A percentile compares a stretch with the other conserved stretches of the same genome.
phyloP scores from a whole-genome alignment of 2,329 filamentous ascomycete genomes.

The Talaromyces sp. region DNA sequence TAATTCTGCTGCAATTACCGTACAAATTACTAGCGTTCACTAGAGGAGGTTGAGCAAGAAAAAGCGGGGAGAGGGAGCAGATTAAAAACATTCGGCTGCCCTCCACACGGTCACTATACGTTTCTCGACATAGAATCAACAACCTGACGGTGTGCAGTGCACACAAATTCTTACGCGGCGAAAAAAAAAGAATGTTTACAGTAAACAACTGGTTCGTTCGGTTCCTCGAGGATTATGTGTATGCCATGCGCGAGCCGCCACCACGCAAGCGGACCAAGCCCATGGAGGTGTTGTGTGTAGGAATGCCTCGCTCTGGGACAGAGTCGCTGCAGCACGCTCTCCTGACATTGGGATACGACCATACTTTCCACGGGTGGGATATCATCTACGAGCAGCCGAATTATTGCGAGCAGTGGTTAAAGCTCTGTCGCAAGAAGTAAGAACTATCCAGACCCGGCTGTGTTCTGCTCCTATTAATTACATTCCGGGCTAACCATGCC shows the following conservation, averaged over 20 bases:
- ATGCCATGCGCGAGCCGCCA: constrained; percentile 2
- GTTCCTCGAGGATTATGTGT: constrained; percentile 4
- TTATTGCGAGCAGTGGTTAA: neutral
- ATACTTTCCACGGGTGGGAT: neutral
- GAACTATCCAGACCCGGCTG: neutral
- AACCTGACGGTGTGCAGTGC: neutral
- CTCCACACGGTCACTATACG: no score
- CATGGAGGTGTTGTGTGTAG: constrained; percentile 4
- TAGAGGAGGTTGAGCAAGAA: no score
- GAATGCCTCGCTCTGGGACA: constrained; percentile 3
- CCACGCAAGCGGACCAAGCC: constrained; percentile 2
- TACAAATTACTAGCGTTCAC: no score
- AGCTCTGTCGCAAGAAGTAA: neutral
- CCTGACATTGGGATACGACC: neutral
- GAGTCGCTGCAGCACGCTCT: neutral
- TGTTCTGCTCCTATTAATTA: neutral
- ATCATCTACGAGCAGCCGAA: neutral
- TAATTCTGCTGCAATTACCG: no score
- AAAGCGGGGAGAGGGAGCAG: no score
- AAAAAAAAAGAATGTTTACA: constrained; percentile 2
- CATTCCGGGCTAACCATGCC: neutral
- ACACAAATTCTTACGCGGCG: neutral
- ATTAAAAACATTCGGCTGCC: no score
- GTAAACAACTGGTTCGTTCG: constrained; percentile 3
- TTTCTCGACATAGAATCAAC: neutral